Conservation (phyloP, 2,329 filamentous ascomycete genomes). For the Ophiostoma triangulosporum region DNA sequence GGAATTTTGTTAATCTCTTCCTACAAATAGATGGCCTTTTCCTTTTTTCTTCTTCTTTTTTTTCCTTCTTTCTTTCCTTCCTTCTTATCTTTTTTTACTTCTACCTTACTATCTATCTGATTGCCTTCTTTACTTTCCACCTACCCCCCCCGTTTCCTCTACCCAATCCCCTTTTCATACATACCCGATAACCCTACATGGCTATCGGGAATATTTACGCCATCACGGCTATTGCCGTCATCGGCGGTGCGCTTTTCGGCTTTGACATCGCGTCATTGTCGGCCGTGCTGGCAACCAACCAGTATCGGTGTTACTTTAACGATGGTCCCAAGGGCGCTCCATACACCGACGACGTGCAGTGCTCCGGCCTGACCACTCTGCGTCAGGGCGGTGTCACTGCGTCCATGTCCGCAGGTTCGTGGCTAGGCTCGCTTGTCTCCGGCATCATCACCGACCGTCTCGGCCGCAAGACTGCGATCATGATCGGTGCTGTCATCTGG, state of each 20-base stretch:
- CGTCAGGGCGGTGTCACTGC: conserved; percentile 52
- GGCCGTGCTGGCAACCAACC: conserved; percentile 27
- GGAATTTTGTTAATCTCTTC: too few species aligned
- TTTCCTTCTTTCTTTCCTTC: too few species aligned
- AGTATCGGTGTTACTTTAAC: conserved; percentile 31
- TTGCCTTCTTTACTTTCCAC: too few species aligned
- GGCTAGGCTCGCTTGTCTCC: conserved; percentile 47
- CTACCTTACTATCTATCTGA: too few species aligned
- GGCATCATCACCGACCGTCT: conserved; percentile 44
- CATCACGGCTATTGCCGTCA: conserved; percentile 29
- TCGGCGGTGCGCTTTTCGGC: conserved; percentile 28
- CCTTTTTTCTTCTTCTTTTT: too few species aligned
- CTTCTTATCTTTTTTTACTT: too few species aligned
- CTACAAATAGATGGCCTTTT: too few species aligned
- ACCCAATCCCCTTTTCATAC: too few species aligned
- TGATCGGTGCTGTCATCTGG: conserved; percentile 38
- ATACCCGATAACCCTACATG: too few species aligned
- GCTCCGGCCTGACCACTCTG: conserved; percentile 8
- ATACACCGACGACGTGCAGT: conserved; percentile 3
- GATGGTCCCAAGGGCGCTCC: conserved; percentile 20
- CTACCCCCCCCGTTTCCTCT: too few species aligned
- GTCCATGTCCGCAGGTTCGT: conserved; percentile 58
- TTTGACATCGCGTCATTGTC: conserved; percentile 34
- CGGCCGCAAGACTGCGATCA: conserved; percentile 34
- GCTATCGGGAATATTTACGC: conserved; percentile 26